Evolutionary conservation across 2,329 filamentous ascomycete genomes (phyloP), one percentile per base, ranked within the genome.

Genomic region (Xenosphaeropsis pyriputrescens): DNA sequence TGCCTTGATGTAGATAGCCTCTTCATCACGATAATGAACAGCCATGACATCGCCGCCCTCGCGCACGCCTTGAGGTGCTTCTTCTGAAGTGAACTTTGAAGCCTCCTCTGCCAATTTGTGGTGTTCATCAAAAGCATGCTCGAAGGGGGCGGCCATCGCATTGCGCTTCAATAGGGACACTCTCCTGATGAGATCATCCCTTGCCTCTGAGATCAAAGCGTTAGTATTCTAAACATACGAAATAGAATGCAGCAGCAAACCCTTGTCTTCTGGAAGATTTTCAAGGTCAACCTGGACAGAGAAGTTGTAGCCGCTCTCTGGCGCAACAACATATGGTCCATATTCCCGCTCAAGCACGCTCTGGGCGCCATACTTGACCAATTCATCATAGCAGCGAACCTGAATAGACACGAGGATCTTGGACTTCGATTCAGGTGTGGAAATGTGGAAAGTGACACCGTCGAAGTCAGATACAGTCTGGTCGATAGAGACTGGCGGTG

Each of bases 401-500:
- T 85, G 77, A 52, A 98, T 82, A 16, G 91, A 98, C 41, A 99
- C 78, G 37, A 93, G 72, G 48, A 99, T 95, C 64, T 93, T 85
- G 36, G 85, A 79, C 70, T 96, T 96, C 44, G 77, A 68, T 60
- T 94, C 86, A 41, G 89, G 91, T 1, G 91, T 98, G 29, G 89
- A 96, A 55, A 98, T 88, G 62, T 98, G 91, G 64, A 96, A 99
- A 49, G 84, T 93, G 51, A 96, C 91, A 57, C 89, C 89, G 64
- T 98, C 93, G 57, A 99, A 99, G 64, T 99, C 91, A 57, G 89
- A 96, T 45, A 95, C 85, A 45, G 93, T 85, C 67, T 99, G 91
- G 64, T 98, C 93, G 59, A 99, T 94, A 50, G 84, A 85, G 42
- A 76, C 73, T 41, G 86, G 85, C 49, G 85, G 66, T 58, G 82